phyloP scores from a whole-genome alignment of 1,284 basidiomycete genomes.

The Austropuccinia psidii region DNA sequence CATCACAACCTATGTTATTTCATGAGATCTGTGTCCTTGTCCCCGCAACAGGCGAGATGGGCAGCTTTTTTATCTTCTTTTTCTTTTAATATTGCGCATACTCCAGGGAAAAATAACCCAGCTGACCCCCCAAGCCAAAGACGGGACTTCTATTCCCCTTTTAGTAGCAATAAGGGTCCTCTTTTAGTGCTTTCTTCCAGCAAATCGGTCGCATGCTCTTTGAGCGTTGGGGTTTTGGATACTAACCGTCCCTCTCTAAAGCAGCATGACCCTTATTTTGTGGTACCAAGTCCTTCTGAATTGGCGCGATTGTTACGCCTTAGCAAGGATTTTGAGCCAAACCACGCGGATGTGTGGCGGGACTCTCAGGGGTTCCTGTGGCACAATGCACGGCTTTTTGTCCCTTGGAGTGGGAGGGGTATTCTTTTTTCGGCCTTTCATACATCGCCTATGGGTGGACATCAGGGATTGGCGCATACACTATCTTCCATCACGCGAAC shows the following conservation, averaged over 20 bases:
- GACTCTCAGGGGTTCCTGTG: too few species aligned
- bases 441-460: not conserved
- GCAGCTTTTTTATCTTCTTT: not conserved
- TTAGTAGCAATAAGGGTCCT: too few species aligned
- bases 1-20: slow-evolving; percentile 11
- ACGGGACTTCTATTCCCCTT: too few species aligned
- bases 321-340: too few species aligned
- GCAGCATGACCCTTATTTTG: too few species aligned
- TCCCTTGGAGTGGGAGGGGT: not conserved
- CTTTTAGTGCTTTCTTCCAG: too few species aligned
- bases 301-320: too few species aligned
- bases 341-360: too few species aligned
- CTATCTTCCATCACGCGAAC: not conserved
- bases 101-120: not conserved
- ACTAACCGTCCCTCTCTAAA: too few species aligned
- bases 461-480: not conserved
- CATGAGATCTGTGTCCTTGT: not conserved
- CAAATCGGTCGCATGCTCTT: too few species aligned
- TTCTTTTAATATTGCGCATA: not conserved
- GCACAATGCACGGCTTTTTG: not conserved
- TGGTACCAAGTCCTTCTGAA: too few species aligned
- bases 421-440: not conserved
- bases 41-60: not conserved
- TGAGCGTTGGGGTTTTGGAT: too few species aligned
- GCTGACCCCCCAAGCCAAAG: not conserved